phyloP scores from a whole-genome alignment of 345 rosid genomes.

The Euclidium syriacum region DNA sequence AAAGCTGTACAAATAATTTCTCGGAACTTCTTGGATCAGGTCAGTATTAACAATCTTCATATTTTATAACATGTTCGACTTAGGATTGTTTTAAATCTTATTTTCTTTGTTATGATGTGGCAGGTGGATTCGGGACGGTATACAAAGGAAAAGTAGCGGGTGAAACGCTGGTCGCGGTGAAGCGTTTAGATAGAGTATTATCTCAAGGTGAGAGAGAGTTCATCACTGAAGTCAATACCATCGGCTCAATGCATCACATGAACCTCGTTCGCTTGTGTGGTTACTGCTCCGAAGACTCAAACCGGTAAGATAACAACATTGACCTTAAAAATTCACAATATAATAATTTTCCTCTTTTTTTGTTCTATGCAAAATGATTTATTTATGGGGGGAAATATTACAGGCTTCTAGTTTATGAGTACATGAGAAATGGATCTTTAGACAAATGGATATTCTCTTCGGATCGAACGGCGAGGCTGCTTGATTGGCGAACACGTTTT shows the following conservation, averaged over 20 bases:
- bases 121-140: conserved; percentile 83
- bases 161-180: conserved; percentile 52
- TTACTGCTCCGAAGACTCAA: conserved; percentile 66
- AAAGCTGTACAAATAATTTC: conserved; percentile 56
- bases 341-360: not conserved
- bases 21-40: conserved; percentile 81
- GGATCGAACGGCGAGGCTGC: conserved; percentile 17
- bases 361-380: not conserved
- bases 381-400: not conserved
- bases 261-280: conserved; percentile 72
- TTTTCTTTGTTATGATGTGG: not conserved
- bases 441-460: conserved; percentile 74
- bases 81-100: not conserved
- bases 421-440: conserved; percentile 64
- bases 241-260: conserved; percentile 84
- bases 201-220: conserved; percentile 73
- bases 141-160: conserved; percentile 54
- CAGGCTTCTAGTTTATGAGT: conserved; percentile 80
- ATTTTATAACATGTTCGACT: not conserved
- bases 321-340: not conserved
- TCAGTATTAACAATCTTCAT: conserved; percentile 15
- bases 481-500: conserved; percentile 66
- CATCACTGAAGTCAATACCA: conserved; percentile 78
- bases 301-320: conserved; percentile 41
- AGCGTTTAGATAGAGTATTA: conserved; percentile 59